Evolutionary conservation across 2,329 filamentous ascomycete genomes (phyloP), one percentile per base, ranked within the genome.

Genomic region (Aureobasidium namibiae): DNA sequence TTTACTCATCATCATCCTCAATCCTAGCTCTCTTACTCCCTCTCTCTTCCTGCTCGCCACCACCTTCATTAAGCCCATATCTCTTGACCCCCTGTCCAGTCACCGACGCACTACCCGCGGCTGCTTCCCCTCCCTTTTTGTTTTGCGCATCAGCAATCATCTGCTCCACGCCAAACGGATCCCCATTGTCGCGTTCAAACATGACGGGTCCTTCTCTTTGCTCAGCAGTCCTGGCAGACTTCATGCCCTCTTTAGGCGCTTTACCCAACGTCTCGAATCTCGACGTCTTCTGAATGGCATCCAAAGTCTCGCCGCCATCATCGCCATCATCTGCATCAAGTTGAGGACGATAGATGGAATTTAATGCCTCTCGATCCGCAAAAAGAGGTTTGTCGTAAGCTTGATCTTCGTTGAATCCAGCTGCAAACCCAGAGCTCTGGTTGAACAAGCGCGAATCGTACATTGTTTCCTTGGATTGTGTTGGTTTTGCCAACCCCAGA

Each of bases 361-460:
- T 94, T 67, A 96, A 90, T 9, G 90, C 92, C 70, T 97, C 92
- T 71, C 96, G 91, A 14, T 94, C 92, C 0, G 92, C 92, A 71
- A 99, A 99, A 8, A 99, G 78, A 21, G 94, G 94, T 75, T 97
- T 97, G 73, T 97, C 94, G 76, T 97, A 99, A 0, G 87, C 85
- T 69, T 99, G 94, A 72, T 99, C 94, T 73, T 99, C 94, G 73
- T 99, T 99, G 80, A 96, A 91, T 0, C 92, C 94, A 6, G 69
- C 67, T 56, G 91, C 87, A 70, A 99, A 95, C 0, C 94, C 94
- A 66, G 88, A 92, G 6, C 86, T 88, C 75, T 95, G 90, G 75
- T 97, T 96, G 76, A 99, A 99, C 31, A 99, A 76, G 41, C 94
- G 82, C 2, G 91, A 95, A 75, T 99, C 94, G 76, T 95, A 99